These are phyloP conservation scores for Epichloe gansuensis DNA, from an alignment of 2,329 filamentous ascomycete species.

Conservation along the genomic window DNA sequence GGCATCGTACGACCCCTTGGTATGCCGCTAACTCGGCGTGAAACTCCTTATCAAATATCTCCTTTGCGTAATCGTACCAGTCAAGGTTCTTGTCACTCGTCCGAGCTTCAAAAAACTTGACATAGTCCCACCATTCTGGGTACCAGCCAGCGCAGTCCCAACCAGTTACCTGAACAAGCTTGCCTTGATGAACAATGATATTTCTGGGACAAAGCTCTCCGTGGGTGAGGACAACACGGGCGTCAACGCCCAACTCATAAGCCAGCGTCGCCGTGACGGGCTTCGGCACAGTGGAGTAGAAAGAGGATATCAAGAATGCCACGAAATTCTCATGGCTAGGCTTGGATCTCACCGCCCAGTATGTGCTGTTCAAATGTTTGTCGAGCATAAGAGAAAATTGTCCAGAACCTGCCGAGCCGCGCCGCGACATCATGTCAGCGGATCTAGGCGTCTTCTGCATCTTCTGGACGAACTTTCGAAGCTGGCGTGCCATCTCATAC, in stretches of 20 bases:
- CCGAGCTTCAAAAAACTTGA: constrained; percentile 20
- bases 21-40: constrained; percentile 17
- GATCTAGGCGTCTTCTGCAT: constrained; percentile 9
- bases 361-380: constrained; percentile 15
- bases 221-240: constrained; percentile 13
- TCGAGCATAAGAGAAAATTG: constrained; percentile 15
- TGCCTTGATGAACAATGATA: constrained; percentile 15
- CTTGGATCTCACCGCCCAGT: constrained; percentile 15
- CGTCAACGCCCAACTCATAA: constrained; percentile 9
- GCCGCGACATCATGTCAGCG: neutral
- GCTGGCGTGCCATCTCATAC: constrained; percentile 13
- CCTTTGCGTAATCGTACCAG: constrained; percentile 19
- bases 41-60: constrained; percentile 15
- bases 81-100: constrained; percentile 15
- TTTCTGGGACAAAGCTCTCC: constrained; percentile 16
- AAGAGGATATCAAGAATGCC: constrained; percentile 15
- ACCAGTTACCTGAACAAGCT: constrained; percentile 15
- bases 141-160: constrained; percentile 22
- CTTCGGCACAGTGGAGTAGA: constrained; percentile 14
- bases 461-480: constrained; percentile 14
- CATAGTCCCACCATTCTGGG: constrained; percentile 23
- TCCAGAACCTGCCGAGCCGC: constrained; percentile 11
- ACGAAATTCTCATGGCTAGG: constrained; percentile 11
- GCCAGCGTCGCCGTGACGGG: constrained; percentile 12
- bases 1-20: constrained; percentile 18